These are phyloP conservation scores for Crithidia mellificae DNA, from an alignment of 208 protist species.

Conservation along the genomic window DNA sequence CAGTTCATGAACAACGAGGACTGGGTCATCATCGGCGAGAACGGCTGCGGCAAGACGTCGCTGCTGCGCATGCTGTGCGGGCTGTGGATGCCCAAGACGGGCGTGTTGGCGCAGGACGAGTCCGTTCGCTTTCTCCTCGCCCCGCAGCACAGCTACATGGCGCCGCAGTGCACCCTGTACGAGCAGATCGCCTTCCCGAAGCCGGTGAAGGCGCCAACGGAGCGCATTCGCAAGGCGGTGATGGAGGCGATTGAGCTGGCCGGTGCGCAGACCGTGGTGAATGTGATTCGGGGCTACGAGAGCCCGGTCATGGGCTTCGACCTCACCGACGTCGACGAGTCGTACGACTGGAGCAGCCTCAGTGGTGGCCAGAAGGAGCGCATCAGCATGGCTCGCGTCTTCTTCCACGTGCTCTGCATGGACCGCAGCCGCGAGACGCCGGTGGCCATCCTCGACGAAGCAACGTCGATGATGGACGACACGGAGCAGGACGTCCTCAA, in stretches of 20 bases:
- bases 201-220: conserved; percentile 21
- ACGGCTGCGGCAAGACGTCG: conserved; percentile 88
- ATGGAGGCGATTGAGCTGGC: conserved; percentile 68
- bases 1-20: conserved; percentile 64
- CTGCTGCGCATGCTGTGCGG: conserved; percentile 82
- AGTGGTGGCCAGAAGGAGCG: conserved; percentile 90
- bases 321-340: conserved; percentile 45
- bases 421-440: conserved; percentile 55
- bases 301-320: conserved; percentile 69
- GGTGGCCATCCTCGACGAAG: conserved; percentile 83
- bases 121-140: conserved; percentile 63
- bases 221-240: conserved; percentile 38
- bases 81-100: conserved; percentile 69
- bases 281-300: conserved; percentile 70
- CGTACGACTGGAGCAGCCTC: conserved; percentile 82
- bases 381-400: conserved; percentile 84
- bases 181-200: conserved; percentile 84
- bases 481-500: conserved; percentile 83
- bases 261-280: conserved; percentile 71
- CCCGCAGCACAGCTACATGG: conserved; percentile 85
- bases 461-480: conserved; percentile 90
- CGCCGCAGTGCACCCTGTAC: conserved; percentile 76
- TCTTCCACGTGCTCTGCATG: conserved; percentile 78
- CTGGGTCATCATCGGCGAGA: conserved; percentile 85
- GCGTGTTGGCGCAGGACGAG: conserved; percentile 46